Evolutionary conservation across 2,329 filamentous ascomycete genomes (phyloP).

Genomic region (Ascosphaera apis): DNA sequence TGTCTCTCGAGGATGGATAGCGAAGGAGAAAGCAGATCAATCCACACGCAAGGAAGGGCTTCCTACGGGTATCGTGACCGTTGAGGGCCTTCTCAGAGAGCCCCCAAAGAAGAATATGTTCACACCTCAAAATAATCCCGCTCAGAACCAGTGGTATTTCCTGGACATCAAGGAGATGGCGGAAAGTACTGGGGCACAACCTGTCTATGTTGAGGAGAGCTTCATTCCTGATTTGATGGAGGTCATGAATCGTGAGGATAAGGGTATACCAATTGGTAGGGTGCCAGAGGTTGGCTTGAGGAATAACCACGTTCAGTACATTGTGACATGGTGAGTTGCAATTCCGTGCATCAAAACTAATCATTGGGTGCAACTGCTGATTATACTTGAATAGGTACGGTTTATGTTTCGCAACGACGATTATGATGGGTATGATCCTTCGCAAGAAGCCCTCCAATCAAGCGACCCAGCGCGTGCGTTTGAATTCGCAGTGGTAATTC

Average conservation of each 20-base stretch:
- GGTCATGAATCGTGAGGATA: slow-evolving; percentile 49
- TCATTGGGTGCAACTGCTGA: slow-evolving; percentile 1
- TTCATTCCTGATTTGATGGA: slow-evolving; percentile 69
- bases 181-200: slow-evolving; percentile 51
- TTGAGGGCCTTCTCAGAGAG: slow-evolving; percentile 67
- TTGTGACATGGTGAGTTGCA: slow-evolving; percentile 72
- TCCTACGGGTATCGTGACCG: slow-evolving; percentile 44
- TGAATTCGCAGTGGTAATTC: slow-evolving; percentile 55
- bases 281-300: slow-evolving; percentile 73
- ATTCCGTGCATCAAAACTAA: not conserved
- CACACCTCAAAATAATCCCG: slow-evolving; percentile 70
- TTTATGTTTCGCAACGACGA: slow-evolving; percentile 56
- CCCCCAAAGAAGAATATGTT: slow-evolving; percentile 98
- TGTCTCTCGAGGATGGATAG: slow-evolving; percentile 81
- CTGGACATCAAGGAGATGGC: slow-evolving; percentile 91
- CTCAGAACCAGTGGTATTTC: slow-evolving; percentile 77
- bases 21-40: slow-evolving; percentile 47
- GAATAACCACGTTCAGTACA: slow-evolving; percentile 96
- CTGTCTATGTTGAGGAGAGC: slow-evolving; percentile 88
- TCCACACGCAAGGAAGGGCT: slow-evolving; percentile 38
- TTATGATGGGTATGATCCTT: slow-evolving; percentile 94
- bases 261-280: slow-evolving; percentile 74
- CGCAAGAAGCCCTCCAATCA: slow-evolving; percentile 65
- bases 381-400: slow-evolving; percentile 45
- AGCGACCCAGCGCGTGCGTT: slow-evolving; percentile 47